Evolutionary conservation across 140 eudicot genomes (phyloP).

Genomic region (Ambrosia hybrid): DNA sequence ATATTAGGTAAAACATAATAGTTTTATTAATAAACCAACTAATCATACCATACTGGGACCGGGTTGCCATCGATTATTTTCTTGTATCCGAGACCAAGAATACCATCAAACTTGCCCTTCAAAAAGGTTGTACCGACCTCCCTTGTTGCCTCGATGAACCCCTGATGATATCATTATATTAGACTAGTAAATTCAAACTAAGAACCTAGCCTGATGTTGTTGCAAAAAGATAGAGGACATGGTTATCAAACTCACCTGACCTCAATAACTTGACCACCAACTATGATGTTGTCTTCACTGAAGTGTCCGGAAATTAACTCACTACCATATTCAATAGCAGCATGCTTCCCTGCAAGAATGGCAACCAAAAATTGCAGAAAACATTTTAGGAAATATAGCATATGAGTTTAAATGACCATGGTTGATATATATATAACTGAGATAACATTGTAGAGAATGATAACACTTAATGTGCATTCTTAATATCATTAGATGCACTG

Average conservation of each 20-base stretch:
- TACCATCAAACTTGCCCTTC: constrained; percentile 78
- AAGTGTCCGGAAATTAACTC: constrained; percentile 17
- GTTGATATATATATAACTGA: too few species aligned
- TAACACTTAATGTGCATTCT: neutral
- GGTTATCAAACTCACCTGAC: constrained; percentile 10
- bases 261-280: constrained; percentile 17
- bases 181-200: neutral
- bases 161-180: constrained; percentile 33
- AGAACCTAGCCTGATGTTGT: neutral
- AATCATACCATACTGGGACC: neutral
- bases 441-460: neutral
- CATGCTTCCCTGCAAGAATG: constrained; percentile 15
- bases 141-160: constrained; percentile 73
- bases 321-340: constrained; percentile 14
- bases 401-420: too few species aligned
- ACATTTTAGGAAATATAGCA: neutral
- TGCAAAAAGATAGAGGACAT: neutral
- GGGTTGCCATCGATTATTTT: constrained; percentile 68
- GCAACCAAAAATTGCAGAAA: neutral
- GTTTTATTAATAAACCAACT: too few species aligned
- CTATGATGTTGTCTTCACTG: constrained; percentile 11
- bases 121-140: constrained; percentile 64
- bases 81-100: constrained; percentile 77
- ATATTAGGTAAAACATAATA: too few species aligned
- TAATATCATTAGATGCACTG: neutral